Evolutionary conservation across 495 filamentous ascomycete genomes (phyloP), one percentile per base, ranked within the genome.

Genomic region (Trichoderma parareesei): DNA sequence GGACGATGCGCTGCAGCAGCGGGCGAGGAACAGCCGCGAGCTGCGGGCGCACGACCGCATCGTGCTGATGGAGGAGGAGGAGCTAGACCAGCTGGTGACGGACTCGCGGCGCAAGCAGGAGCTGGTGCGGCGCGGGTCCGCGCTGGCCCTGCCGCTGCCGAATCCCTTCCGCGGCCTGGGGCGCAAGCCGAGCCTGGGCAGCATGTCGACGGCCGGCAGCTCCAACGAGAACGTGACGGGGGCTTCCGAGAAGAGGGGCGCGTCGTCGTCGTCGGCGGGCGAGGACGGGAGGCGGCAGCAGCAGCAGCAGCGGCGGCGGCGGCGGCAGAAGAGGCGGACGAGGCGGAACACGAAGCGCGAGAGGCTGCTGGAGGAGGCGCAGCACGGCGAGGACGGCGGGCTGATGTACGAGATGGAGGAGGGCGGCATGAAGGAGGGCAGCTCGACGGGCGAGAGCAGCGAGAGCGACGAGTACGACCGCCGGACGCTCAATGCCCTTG

Each of bases 351-450:
- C 78, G 41, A 80, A 81, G 74, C 74, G 75, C 66, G 74, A 81
- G 27, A 72, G 79, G 66, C 67, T 84, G 65, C 64, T 82, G 71
- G 69, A 75, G 64, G 75, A 80, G 63, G 77, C 84, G 62, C 68
- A 82, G 67, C 73, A 81, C 53, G 83, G 81, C 7, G 88, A 91
- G 70, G 86, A 91, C 69, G 87, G 88, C 37, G 81, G 88, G 70
- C 75, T 93, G 72, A 90, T 96, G 87, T 90, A 89, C 71, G 90
- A 94, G 70, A 92, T 92, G 89, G 90, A 96, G 70, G 88, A 91
- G 69, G 88, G 91, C 16, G 84, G 86, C 7, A 84, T 86, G 68
- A 87, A 87, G 66, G 85, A 88, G 37, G 87, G 89, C 13, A 80
- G 78, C 65, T 72, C 71, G 6, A 82, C 81, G 0, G 81, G 81